Evolutionary conservation across 2,329 filamentous ascomycete genomes (phyloP), one percentile per base, ranked within the genome.

Genomic region (Thelonectria discophora): DNA sequence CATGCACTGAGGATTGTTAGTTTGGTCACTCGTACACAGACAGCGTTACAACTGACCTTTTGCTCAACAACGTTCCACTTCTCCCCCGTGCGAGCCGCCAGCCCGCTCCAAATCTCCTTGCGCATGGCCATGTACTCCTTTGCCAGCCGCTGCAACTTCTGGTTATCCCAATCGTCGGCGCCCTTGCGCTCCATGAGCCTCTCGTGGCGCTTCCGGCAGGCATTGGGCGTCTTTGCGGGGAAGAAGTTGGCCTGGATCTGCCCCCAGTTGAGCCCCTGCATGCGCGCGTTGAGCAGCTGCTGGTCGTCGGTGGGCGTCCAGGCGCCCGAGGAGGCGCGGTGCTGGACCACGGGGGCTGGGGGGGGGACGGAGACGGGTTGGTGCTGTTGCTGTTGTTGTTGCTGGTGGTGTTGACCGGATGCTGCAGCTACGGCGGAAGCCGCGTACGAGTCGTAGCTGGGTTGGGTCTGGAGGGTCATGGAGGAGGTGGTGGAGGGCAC

Each of bases 161-260:
- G 82, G 18, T 85, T 85, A 70, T 94, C 91, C 89, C 92, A 95
- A 71, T 94, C 90, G 69, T 92, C 89, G 49, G 88, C 86, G 60
- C 88, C 88, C 73, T 84, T 84, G 67, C 89, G 87, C 78, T 94
- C 90, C 83, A 94, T 89, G 67, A 97, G 80, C 42, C 93, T 85
- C 78, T 97, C 93, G 72, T 96, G 92, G 57, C 93, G 87, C 80
- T 97, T 97, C 66, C 93, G 91, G 78, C 93, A 97, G 17, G 93
- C 93, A 75, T 95, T 95, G 60, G 90, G 81, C 9, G 86, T 88
- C 81, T 97, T 97, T 74, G 79, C 83, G 1, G 89, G 90, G 75
- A 97, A 97, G 77, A 92, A 87, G 64, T 84, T 86, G 63, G 83
- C 82, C 70, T 93, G 89, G 73, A 96, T 95, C 70, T 92, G 89